Evolutionary conservation across 306 rosid genomes (phyloP), one percentile per base, ranked within the genome.

Genomic region (Lotus japonicus): DNA sequence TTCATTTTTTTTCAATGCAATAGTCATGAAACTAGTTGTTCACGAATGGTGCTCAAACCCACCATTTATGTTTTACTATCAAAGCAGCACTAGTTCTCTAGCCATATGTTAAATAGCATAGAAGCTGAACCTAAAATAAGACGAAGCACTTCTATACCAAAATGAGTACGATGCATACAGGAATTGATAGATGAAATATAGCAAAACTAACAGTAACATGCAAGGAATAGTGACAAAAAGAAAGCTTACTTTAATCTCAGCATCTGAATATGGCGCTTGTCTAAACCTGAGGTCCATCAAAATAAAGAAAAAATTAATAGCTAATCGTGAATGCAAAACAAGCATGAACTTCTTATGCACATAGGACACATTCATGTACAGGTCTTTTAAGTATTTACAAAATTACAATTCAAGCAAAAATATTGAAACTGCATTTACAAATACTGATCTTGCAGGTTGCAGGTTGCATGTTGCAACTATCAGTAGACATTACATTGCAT

Each of bases 161-260:
- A 70, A 33, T 3, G 14, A 33, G 58, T 17, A 38, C 26, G 71
- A 64, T 63, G 67, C 44, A 23, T 70, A 63, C 18, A 53, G 60
- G 56, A 38, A 50, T 36, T n/a, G 50, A 31, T 23, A 45, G 76
- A 68, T 28, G 62, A 76, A 71, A 42, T 58, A 55, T 13, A 57
- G 70, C 48, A 75, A 49, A 46, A 38, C 33, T 46, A 50, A 31
- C 14, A 26, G 58, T 38, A 59, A 78, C 13, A 57, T 52, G 53
- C 48, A 66, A 71, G 70, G 21, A 21, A 21, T 21, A 50, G 54
- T 36, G 36, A 36, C 7, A 57, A 50, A 48, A 73, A 16, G 77
- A 75, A 4, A 14, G 39, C 54, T 70, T 80, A 92, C 99, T 97
- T 95, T 95, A 49, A 95, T 87, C 84, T 95, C 97, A 45, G 85